phyloP scores from a whole-genome alignment of 345 rosid genomes.

The Bruguiera gymnorhiza region DNA sequence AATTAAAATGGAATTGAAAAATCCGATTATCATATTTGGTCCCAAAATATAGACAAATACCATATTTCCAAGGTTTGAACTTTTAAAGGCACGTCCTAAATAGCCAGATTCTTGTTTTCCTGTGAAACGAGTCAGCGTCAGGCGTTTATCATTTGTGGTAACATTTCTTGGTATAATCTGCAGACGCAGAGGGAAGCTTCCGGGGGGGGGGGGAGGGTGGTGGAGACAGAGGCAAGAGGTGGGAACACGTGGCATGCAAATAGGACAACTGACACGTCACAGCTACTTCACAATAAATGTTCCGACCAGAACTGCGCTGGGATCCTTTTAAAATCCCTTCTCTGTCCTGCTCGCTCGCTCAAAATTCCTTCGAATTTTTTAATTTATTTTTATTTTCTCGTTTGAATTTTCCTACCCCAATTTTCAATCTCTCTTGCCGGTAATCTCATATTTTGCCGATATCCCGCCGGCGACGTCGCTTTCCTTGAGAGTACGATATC shows the following conservation, averaged over 20 bases:
- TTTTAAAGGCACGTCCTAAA: no score
- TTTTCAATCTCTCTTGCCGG: conserved; percentile 26
- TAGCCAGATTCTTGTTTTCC: no score
- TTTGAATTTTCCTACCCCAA: neutral
- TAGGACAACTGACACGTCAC: conserved; percentile 21
- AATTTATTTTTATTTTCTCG: neutral
- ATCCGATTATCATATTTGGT: no score
- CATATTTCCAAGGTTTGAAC: no score
- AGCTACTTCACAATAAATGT: conserved; percentile 6
- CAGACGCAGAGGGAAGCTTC: no score
- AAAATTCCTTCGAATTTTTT: neutral
- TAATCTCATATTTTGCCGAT: conserved; percentile 23
- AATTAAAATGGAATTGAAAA: no score
- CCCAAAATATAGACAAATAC: no score
- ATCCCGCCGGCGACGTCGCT: conserved; percentile 17
- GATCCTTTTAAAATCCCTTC: neutral
- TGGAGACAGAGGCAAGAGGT: neutral
- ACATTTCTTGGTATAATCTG: no score
- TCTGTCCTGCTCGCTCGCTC: neutral
- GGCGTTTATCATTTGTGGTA: no score
- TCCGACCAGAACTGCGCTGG: conserved; percentile 21
- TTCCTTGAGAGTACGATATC: neutral
- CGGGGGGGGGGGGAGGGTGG: no score
- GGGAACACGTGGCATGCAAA: conserved; percentile 29
- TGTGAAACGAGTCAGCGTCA: no score